These are phyloP conservation scores for Dictyostelium citrinum DNA, from an alignment of 78 protist genomes.

Conservation along the genomic window DNA sequence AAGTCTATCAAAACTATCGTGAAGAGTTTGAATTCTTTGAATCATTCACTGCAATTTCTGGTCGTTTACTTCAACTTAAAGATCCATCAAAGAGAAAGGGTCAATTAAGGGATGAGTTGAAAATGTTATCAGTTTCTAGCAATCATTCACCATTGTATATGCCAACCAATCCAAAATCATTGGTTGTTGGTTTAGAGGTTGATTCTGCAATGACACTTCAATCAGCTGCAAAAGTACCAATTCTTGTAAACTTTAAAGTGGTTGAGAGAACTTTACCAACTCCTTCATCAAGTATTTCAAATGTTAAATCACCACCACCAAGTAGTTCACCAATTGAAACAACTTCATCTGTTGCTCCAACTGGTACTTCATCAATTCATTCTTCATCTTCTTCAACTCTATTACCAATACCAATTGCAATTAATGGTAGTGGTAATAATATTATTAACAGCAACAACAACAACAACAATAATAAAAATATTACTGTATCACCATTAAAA, in stretches of 20 bases:
- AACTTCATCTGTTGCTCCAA: background rate
- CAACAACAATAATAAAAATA: background rate
- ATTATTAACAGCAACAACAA: background rate
- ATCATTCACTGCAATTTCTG: conserved; percentile 84
- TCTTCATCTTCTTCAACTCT: background rate
- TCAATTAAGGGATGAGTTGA: conserved; percentile 44
- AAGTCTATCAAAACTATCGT: conserved; percentile 21
- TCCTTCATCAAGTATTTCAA: background rate
- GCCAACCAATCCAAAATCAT: conserved; percentile 85
- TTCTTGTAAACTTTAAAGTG: conserved; percentile 72
- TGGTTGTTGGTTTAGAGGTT: conserved; percentile 65
- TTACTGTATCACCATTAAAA: background rate
- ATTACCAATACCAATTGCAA: background rate
- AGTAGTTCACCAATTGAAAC: conserved; percentile 32
- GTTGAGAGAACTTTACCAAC: conserved; percentile 14
- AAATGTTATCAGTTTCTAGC: background rate
- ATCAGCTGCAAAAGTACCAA: conserved; percentile 86
- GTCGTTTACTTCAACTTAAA: conserved; percentile 72
- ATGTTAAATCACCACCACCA: conserved; percentile 65
- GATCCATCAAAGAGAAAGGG: conserved; percentile 70
- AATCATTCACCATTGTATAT: conserved; percentile 72
- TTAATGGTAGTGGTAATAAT: background rate
- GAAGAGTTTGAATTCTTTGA: conserved; percentile 91
- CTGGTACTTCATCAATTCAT: background rate
- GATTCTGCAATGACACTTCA: conserved; percentile 74